Evolutionary conservation across 176 grass and related monocot genomes (phyloP), one percentile per base, ranked within the genome.

Genomic region (Microstegium vimineum): DNA sequence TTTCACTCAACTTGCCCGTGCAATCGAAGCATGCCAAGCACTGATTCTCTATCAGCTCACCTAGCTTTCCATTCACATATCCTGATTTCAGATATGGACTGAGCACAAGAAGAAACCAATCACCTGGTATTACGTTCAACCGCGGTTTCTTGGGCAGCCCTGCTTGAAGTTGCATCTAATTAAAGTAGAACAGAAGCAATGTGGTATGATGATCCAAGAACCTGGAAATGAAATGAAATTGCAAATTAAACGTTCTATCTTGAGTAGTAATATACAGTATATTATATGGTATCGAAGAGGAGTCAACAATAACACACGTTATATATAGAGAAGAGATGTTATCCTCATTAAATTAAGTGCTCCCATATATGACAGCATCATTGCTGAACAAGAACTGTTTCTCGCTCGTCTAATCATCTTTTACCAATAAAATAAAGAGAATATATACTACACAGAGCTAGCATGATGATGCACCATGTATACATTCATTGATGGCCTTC

Each of bases 131-230:
- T 77, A 82, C 60, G 30, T 59, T 86, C 31, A 26, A 51, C 31
- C 27, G 43, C 28, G n/a, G 73, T 77, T 86, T 68, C 34, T 66
- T 59, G 16, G 73, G 37, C 65, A 18, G 65, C 75, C 57, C 72
- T 61, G 60, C 82, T 77, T 46, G 16, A 65, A 77, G 66, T 22
- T 60, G 56, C 56, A 26, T 83, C 67, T 49, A 83, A 67, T 74
- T 31, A 74, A 82, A 82, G 73, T 82, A 90, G 66, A 76, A 72
- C 83, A 59, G 46, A 90, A 83, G 74, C 67, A 82, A 83, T 64
- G 78, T 33, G 77, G 35, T 45, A 57, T 82, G 56, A 59, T 71
- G 69, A 67, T 63, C 15, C 12, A 86, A 67, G 54, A 72, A 28
- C 30, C 35, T 66, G 22, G 22, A 31, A 82, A 36, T 66, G 9